Evolutionary conservation across 1,139 yeast species (phyloP).

Genomic region (Trichomonascaceae sp.): DNA sequence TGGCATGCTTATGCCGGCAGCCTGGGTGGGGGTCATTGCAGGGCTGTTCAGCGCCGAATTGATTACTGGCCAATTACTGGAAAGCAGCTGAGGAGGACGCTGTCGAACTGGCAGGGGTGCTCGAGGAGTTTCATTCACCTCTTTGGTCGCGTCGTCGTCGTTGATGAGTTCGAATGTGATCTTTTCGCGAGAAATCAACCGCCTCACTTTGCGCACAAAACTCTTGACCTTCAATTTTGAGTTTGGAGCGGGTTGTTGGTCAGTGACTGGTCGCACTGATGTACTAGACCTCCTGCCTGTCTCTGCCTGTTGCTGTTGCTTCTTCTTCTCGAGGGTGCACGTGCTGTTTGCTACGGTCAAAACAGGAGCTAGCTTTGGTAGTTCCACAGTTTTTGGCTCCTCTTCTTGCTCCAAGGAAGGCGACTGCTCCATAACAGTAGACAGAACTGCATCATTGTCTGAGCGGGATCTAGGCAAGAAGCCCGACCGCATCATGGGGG

Average conservation of each 20-base stretch:
- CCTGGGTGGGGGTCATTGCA: not conserved
- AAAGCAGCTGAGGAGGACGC: not conserved
- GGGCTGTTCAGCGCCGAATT: not conserved
- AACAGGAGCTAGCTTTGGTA: not conserved
- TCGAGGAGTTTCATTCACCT: too few species aligned
- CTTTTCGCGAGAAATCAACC: constrained; percentile 2
- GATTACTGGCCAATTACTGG: too few species aligned
- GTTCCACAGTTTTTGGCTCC: not conserved
- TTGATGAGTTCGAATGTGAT: constrained; percentile 7
- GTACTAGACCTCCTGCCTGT: not conserved
- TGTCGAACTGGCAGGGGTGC: too few species aligned
- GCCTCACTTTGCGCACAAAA: not conserved
- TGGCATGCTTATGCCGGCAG: too few species aligned
- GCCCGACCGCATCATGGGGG: not conserved
- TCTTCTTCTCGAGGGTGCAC: not conserved
- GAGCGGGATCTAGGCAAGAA: not conserved
- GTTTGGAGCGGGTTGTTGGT: not conserved
- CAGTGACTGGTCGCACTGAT: not conserved
- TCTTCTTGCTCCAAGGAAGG: not conserved
- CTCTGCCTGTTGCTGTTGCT: too few species aligned
- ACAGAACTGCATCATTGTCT: not conserved
- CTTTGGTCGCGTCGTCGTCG: not conserved
- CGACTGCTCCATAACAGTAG: not conserved
- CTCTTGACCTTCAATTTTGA: not conserved
- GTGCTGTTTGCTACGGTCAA: not conserved